phyloP scores from a whole-genome alignment of 1,284 basidiomycete genomes.

The Leccinum pachyderme region DNA sequence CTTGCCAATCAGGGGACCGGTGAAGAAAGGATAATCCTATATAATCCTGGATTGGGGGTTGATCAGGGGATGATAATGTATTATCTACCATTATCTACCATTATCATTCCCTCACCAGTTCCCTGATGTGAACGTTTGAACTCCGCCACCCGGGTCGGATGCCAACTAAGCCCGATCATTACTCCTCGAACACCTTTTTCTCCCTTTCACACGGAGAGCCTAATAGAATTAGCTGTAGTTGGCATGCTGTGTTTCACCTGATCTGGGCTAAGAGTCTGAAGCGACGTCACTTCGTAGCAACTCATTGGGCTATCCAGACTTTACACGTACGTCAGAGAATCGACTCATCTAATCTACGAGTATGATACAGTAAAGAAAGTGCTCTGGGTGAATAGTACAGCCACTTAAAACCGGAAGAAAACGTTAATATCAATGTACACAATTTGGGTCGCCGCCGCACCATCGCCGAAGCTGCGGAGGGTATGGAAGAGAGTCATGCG shows the following conservation, averaged over 20 bases:
- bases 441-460: neutral
- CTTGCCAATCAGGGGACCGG: too few species aligned
- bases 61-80: too few species aligned
- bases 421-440: neutral
- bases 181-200: too few species aligned
- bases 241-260: neutral
- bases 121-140: neutral
- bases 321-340: too few species aligned
- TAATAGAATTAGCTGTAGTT: neutral
- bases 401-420: neutral
- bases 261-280: neutral
- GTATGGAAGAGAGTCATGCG: neutral
- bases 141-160: neutral
- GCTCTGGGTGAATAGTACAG: neutral
- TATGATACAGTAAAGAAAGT: neutral
- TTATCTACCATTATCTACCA: too few species aligned
- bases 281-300: neutral
- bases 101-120: too few species aligned
- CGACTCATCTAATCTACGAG: neutral
- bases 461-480: neutral
- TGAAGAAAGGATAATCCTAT: too few species aligned
- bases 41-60: too few species aligned
- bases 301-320: neutral
- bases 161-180: neutral
- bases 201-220: neutral